Evolutionary conservation across 441 rosid species (phyloP), one percentile per base, ranked within the genome.

Genomic region (Mallotus japonicus): DNA sequence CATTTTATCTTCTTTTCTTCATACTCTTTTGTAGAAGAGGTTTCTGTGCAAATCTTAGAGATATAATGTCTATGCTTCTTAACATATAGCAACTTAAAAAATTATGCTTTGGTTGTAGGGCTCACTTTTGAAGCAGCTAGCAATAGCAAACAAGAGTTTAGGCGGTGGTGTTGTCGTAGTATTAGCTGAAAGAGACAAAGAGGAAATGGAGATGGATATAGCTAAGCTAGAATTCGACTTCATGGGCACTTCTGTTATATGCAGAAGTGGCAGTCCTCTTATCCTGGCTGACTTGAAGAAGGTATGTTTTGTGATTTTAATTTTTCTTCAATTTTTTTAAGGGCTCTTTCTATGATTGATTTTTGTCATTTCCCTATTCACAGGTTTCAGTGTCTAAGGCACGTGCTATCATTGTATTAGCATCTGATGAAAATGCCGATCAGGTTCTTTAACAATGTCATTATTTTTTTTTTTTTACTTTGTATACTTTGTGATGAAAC

Each of bases 341-440:
- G 14, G 67, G 65, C n/a, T 19, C 71, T 34, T 69, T 34, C 34
- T 59, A 40, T 62, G 54, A 64, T 62, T 82, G 56, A 59, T 61
- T 64, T 74, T 84, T 62, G 9, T 55, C 19, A 55, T 54, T 77
- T 76, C 55, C 77, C 9, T 40, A 40, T 67, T 78, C 40, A 49
- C 77, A 93, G 98, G 95, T 93, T 44, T 91, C 97, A 70, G 98
- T 91, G 73, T 93, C 98, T n/a, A 93, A 89, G 75, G 96, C 96
- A 0, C 90, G 92, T 69, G 96, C 97, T 58, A 88, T 93, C 71
- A 89, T 91, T 79, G 93, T 91, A 65, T 75, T 91, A 63, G 97
- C 97, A 75, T 79, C 96, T 74, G 96, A 93, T 86, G 98, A 91
- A 81, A 91, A 90, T 76, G 97, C 98, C 6, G 98, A 91, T 75